phyloP scores from a whole-genome alignment of 768 basidiomycete genomes.

The Coprinopsis cinerea region DNA sequence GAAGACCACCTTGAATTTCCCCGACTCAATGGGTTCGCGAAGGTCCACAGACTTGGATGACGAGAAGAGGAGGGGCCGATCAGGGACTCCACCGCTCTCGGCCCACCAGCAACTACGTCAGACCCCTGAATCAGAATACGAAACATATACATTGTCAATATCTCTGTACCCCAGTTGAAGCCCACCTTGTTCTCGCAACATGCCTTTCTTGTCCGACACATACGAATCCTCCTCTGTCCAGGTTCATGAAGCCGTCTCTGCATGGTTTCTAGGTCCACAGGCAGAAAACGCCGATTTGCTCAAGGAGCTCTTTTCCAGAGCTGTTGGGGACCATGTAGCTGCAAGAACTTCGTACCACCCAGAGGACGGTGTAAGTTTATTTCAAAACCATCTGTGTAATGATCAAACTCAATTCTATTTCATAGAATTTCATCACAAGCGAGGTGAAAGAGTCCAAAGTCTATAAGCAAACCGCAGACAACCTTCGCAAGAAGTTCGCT shows the following conservation, averaged over 20 bases:
- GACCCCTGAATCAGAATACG: too few relatives aligned
- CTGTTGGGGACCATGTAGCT: conserved; percentile 8
- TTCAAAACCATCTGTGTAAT: neutral
- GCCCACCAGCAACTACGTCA: too few relatives aligned
- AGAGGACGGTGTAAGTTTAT: conserved; percentile 7
- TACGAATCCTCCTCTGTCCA: neutral
- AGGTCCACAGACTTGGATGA: too few relatives aligned
- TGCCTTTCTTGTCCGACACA: too few relatives aligned
- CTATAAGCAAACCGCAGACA: conserved; percentile 7
- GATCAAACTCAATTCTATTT: neutral
- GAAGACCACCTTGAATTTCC: too few relatives aligned
- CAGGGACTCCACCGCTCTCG: too few relatives aligned
- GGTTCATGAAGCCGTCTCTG: conserved; percentile 9
- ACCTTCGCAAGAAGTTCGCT: conserved; percentile 5
- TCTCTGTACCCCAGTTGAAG: too few relatives aligned
- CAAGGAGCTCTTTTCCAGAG: conserved; percentile 9
- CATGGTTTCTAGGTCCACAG: conserved; percentile 12
- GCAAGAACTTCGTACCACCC: conserved; percentile 11
- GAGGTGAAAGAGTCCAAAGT: conserved; percentile 9
- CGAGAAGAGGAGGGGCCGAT: too few relatives aligned
- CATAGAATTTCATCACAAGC: conserved; percentile 6
- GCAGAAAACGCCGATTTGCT: conserved; percentile 11
- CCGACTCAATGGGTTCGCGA: too few relatives aligned
- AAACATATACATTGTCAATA: too few relatives aligned
- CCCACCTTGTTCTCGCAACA: too few relatives aligned